Evolutionary conservation across 441 rosid species (phyloP), one percentile per base, ranked within the genome.

Genomic region (Euphorbia celastroides): DNA sequence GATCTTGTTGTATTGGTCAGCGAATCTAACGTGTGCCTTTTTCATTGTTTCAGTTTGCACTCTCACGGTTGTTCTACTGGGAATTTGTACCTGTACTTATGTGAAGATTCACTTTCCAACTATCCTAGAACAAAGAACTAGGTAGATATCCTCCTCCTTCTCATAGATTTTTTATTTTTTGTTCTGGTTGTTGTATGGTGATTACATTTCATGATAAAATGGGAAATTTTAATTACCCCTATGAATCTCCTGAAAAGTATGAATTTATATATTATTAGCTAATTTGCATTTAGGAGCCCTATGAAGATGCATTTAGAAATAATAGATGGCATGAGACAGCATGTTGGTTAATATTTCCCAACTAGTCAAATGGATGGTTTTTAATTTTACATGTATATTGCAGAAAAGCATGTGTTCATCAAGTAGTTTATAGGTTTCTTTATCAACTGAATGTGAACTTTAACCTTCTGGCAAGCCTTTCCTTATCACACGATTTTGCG

Each of bases 81-180:
- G 87, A 70, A 92, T 90, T 58, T 95, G 97, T 83, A 86, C 99
- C 28, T 92, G 97, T 80, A 88, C 96, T 14, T 90, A 78, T 41
- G 80, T 92, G 59, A 95, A 88, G 88, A 87, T 95, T 96, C 99
- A 95, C 41, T 95, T 95, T 77, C 97, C 99, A 10, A 88, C 98
- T 57, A 84, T 92, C 68, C 79, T 95, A 62, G 98, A 90, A 74
- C 96, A 90, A 74, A 88, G 88, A 79, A 95, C 87, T 44, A 96
- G 99, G 99, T 92, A 74, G 57, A 78, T 62, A 4, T 63, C 23
- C 42, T 38, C 23, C 17, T 28, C 1, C 50, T 46, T 0, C 20
- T 46, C n/a, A 14, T 46, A 2, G 17, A 11, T 48, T 27, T 19
- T 44, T 58, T 67, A n/a, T 25, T 25, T 68, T 14, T 17, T 25